Evolutionary conservation across 305 asterid species (phyloP).

Genomic region (Nicotiana rustica): DNA sequence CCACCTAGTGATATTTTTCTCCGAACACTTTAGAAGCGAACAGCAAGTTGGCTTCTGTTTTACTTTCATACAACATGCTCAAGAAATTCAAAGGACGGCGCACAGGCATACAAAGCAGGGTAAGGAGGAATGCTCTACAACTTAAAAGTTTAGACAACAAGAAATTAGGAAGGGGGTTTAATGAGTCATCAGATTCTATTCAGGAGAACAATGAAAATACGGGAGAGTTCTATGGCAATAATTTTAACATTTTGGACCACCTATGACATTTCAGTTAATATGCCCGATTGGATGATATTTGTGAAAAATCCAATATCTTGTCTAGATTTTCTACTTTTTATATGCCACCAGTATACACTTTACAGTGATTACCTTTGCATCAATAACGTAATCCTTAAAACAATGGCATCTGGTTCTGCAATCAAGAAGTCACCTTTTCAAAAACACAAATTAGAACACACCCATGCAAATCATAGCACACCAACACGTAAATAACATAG

Average conservation of each 20-base stretch:
- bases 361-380: background rate
- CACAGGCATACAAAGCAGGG: background rate
- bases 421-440: constrained; percentile 3
- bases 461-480: background rate
- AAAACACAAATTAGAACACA: background rate
- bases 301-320: background rate
- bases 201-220: constrained; percentile 24
- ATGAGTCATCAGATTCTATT: constrained; percentile 16
- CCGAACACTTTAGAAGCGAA: background rate
- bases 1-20: background rate
- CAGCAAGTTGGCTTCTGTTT: constrained; percentile 20
- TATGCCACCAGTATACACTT: background rate
- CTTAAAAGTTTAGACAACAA: background rate
- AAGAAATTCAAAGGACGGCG: constrained; percentile 19
- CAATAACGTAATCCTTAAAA: background rate
- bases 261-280: background rate
- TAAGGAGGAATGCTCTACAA: background rate
- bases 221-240: background rate
- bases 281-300: background rate
- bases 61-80: background rate
- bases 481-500: background rate
- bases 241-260: background rate
- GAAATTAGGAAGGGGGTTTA: background rate
- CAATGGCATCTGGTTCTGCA: constrained; percentile 18
- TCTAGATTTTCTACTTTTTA: constrained; percentile 20